Evolutionary conservation across 1,139 yeast species (phyloP), one percentile per base, ranked within the genome.

Genomic region (Scheffersomyces cryptocercus): DNA sequence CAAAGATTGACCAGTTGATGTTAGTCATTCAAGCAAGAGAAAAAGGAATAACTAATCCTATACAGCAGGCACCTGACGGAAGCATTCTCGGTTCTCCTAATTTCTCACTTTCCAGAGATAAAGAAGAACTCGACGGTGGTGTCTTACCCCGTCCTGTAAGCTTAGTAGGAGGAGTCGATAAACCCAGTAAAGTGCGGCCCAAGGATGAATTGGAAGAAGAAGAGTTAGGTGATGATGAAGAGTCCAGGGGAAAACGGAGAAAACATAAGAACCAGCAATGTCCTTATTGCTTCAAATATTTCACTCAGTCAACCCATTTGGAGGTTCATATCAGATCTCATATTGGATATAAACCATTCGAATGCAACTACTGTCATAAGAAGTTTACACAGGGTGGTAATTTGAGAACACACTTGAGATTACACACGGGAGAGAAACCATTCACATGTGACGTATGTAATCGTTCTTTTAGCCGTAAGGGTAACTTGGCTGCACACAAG

Each of bases 351-450:
- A 85, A 85, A 56, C 95, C 95, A 9, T 89, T 84, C 64, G 84
- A 80, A 59, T 91, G 98, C 62, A 72, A 75, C 6, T 87, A 74
- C 58, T 91, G 95, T 64, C 85, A 82, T 45, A 89, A 89, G 64
- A 70, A 85, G 45, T 91, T 91, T 57, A 87, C 95, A 0, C 98
- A 91, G 62, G 95, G 96, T 50, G 96, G 97, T 12, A 93, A 91
- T 63, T 70, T 91, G 57, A 77, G 95, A 50, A 89, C 96, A 1
- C 98, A 91, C 68, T 72, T 85, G 53, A 73, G 97, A 49, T 73
- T 90, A 24, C 97, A 91, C 59, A 90, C 97, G 1, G 97, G 97
- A 28, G 96, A 88, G 55, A 86, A 86, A 60, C 97, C 97, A 4
- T 88, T 85, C 55, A 73, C 78, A 36, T 89, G 96, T 66, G 84